Base-by-base conservation (phyloP, 177 flowering plant genomes). In the Vitis hybrid region DNA sequence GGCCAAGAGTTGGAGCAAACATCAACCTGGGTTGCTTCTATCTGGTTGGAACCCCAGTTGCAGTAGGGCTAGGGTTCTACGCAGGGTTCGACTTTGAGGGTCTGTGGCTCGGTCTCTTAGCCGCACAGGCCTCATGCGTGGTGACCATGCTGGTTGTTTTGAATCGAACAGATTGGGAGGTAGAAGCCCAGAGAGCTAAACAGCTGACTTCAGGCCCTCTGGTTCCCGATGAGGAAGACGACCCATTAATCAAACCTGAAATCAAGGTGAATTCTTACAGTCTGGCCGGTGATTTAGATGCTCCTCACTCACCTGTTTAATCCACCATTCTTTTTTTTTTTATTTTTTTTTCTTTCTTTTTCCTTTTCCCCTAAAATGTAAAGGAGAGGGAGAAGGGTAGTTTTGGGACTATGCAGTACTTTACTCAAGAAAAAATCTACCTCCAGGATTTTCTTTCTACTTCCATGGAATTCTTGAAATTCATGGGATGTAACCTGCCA, bases 1-100 rank as follows among this genome's bases (percentile, higher is more conserved):
- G 92, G 78, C 96, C 98, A 0, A 90, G 77, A 68, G 66, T 84
- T 0, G 98, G 91, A 1, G 98, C 98, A 0, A 88, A 87, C 66
- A 85, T 93, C 11, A 93, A 93, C 70, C 62, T 93, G 72, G 93
- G 91, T 0, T 85, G 94, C 32, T 93, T 93, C 57, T 93, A 93
- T 68, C 62, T 86, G 1, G 89, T 93, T 12, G 98, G 98, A 1
- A 86, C 82, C 87, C 97, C 97, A 21, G 97, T 90, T 40, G 95
- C 94, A 0, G 76, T 91, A 7, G 80, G 74, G 46, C 64, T 91
- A 30, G 83, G 79, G 5, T 91, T 93, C 64, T 82, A 21, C 18
- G 52, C 24, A 18, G 87, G 88, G 56, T 76, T 80, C n/a, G 97
- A 85, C 27, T 91, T 93, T 55, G 21, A 65, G 62, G 98, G 98